A percentile compares a stretch with the other conserved stretches of the same genome.
Evolutionary conservation across 352 stramenopile genomes (phyloP).

Genomic region (Phytophthora colocasiae): DNA sequence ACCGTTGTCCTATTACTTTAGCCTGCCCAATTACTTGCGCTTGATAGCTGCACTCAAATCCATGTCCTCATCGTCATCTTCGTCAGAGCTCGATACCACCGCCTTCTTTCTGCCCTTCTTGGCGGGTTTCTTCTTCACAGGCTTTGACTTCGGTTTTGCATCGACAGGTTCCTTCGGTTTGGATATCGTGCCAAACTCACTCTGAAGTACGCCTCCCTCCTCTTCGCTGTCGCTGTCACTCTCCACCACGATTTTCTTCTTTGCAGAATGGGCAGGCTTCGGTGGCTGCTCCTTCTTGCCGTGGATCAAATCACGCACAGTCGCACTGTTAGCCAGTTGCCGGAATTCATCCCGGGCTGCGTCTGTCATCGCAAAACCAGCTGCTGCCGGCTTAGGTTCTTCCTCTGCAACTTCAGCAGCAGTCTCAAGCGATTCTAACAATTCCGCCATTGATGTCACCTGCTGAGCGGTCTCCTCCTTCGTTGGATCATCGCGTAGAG

Average conservation of each 20-base stretch:
- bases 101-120: constrained; percentile 60
- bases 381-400: constrained; percentile 9
- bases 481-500: constrained; percentile 68
- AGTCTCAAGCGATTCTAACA: constrained; percentile 77
- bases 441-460: constrained; percentile 74
- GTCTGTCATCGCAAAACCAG: constrained; percentile 38
- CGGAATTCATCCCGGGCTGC: constrained; percentile 62
- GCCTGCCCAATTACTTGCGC: constrained; percentile 53
- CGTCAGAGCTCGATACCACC: constrained; percentile 49
- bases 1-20: constrained; percentile 40
- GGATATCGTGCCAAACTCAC: constrained; percentile 57
- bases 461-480: constrained; percentile 58
- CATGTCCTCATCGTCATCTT: constrained; percentile 61
- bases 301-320: constrained; percentile 54
- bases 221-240: constrained; percentile 79
- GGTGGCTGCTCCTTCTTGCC: constrained; percentile 32
- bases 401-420: constrained; percentile 48
- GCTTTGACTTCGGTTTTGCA: constrained; percentile 17
- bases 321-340: constrained; percentile 59
- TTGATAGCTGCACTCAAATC: constrained; percentile 81
- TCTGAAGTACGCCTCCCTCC: constrained; percentile 74
- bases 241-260: constrained; percentile 36
- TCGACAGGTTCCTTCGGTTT: constrained; percentile 20
- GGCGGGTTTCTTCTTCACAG: constrained; percentile 16
- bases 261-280: constrained; percentile 6